Evolutionary conservation across 768 basidiomycete species (phyloP).

Genomic region (Coprinopsis marcescibilis): DNA sequence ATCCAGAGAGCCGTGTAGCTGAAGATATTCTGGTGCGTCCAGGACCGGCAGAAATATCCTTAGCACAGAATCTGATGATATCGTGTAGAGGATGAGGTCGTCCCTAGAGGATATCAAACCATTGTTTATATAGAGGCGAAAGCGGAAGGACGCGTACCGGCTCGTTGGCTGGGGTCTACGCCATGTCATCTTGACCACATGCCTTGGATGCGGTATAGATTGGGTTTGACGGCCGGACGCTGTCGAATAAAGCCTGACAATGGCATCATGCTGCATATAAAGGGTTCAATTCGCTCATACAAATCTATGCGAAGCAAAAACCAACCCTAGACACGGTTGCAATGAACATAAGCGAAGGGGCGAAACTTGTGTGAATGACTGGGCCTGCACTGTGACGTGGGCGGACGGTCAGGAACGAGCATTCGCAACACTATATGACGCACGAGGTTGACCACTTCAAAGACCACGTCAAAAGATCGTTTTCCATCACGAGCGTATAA

Average conservation of each 20-base stretch:
- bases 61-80: slow-evolving; percentile 75
- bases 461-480: slow-evolving; percentile 80
- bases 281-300: neutral
- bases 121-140: neutral
- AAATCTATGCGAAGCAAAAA: slow-evolving; percentile 2
- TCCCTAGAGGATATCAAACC: slow-evolving; percentile 39
- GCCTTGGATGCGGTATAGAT: slow-evolving; percentile 65
- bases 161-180: slow-evolving; percentile 62
- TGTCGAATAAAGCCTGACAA: slow-evolving; percentile 64
- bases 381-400: slow-evolving; percentile 33
- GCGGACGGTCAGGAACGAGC: slow-evolving; percentile 5
- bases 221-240: slow-evolving; percentile 68
- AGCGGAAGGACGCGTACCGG: slow-evolving; percentile 31
- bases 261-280: slow-evolving; percentile 41
- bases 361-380: slow-evolving; percentile 54
- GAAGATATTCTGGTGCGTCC: slow-evolving; percentile 78
- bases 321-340: slow-evolving; percentile 57
- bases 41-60: slow-evolving; percentile 86
- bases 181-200: slow-evolving; percentile 67
- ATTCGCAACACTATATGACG: slow-evolving; percentile 14
- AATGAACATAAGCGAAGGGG: slow-evolving; percentile 75
- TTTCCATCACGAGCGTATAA: slow-evolving; percentile 72
- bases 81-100: slow-evolving; percentile 75
- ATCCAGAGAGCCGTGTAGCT: slow-evolving; percentile 78
- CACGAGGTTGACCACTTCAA: slow-evolving; percentile 71